A percentile compares a stretch with the other conserved stretches of the same genome.
These are phyloP conservation scores for Calonectria pseudoreteaudii DNA, from an alignment of 2,329 filamentous ascomycete genomes.

Conservation along the genomic window DNA sequence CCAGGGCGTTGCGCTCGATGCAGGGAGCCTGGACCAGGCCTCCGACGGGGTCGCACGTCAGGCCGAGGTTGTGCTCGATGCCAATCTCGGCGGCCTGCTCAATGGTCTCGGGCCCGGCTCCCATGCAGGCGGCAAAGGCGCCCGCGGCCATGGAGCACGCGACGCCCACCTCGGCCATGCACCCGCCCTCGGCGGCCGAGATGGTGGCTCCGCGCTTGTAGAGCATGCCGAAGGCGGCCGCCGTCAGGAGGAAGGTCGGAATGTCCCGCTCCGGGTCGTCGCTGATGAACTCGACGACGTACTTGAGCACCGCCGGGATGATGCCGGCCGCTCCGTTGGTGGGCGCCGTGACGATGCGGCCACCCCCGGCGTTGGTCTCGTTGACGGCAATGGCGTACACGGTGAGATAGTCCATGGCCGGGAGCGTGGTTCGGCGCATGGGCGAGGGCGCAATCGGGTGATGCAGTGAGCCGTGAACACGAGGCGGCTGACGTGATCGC, in stretches of 20 bases:
- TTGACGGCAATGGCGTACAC: conserved; percentile 65
- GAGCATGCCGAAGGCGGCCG: conserved; percentile 63
- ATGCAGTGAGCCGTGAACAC: conserved; percentile 57
- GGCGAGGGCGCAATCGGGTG: conserved; percentile 61
- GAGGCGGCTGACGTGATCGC: conserved; percentile 48
- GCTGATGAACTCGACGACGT: conserved; percentile 62
- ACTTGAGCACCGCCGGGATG: conserved; percentile 63
- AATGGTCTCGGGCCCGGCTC: conserved; percentile 61
- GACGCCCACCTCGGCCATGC: conserved; percentile 66
- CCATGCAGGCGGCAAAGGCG: conserved; percentile 64
- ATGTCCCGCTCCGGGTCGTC: conserved; percentile 63
- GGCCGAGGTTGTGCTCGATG: conserved; percentile 63
- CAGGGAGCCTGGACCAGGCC: conserved; percentile 63
- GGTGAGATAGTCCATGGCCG: conserved; percentile 62
- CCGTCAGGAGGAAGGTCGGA: conserved; percentile 61
- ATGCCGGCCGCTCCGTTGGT: conserved; percentile 65
- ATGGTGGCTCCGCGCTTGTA: conserved; percentile 66
- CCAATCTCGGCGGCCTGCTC: conserved; percentile 65
- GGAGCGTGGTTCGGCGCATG: conserved; percentile 58
- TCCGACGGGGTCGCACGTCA: conserved; percentile 64
- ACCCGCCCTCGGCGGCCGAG: conserved; percentile 63
- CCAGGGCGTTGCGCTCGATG: conserved; percentile 63
- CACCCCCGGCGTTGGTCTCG: conserved; percentile 64
- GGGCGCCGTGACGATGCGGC: conserved; percentile 63
- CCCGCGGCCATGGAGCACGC: conserved; percentile 65